Evolutionary conservation across 1,284 basidiomycete species (phyloP).

Genomic region (Cryptococcus maquisensis): DNA sequence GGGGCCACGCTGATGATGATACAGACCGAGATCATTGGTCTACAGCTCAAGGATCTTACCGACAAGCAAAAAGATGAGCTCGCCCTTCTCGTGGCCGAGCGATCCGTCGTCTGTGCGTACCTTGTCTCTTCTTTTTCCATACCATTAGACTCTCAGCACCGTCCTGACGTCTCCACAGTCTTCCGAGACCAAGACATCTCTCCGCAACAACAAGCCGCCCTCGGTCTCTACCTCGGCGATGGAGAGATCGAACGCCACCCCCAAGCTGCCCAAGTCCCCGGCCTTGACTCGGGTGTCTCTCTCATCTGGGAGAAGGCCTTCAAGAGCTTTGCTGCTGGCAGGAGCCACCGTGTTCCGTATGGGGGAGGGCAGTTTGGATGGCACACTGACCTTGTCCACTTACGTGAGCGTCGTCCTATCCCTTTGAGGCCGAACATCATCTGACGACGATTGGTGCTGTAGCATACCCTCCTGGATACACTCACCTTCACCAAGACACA

Average conservation of each 20-base stretch:
- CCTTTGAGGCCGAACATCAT: background rate
- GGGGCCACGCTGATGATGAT: conserved; percentile 9
- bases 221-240: conserved; percentile 34
- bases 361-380: conserved; percentile 57
- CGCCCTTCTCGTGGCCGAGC: conserved; percentile 33
- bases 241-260: conserved; percentile 58
- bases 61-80: conserved; percentile 33
- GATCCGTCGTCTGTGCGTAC: conserved; percentile 31
- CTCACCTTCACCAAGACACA: conserved; percentile 48
- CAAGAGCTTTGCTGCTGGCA: conserved; percentile 2
- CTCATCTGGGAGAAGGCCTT: conserved; percentile 17
- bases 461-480: conserved; percentile 63
- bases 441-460: background rate
- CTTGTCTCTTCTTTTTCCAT: background rate
- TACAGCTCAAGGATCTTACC: conserved; percentile 28
- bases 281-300: conserved; percentile 10
- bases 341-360: conserved; percentile 14
- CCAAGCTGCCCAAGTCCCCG: conserved; percentile 53
- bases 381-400: conserved; percentile 64
- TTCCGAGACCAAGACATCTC: conserved; percentile 31
- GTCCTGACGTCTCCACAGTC: conserved; percentile 3
- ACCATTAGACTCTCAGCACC: background rate
- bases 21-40: conserved; percentile 33
- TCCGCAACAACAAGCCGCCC: conserved; percentile 23
- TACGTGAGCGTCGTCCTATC: conserved; percentile 43